phyloP scores from a whole-genome alignment of 2,329 filamentous ascomycete genomes.

The Tolypocladium ovalisporum region DNA sequence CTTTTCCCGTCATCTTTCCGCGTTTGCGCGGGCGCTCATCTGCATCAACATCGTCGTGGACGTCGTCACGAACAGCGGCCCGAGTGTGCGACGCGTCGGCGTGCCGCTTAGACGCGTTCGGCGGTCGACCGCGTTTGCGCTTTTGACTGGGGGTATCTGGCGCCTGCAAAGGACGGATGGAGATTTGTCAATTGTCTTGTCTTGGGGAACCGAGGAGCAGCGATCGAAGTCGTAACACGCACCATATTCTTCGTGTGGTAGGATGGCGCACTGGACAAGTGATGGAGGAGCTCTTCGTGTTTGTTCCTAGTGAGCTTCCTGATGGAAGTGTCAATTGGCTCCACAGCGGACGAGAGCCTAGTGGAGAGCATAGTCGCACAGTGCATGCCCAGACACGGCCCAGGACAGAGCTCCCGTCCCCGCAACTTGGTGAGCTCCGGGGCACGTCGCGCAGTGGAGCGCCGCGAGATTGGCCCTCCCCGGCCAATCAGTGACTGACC shows the following conservation, averaged over 20 bases:
- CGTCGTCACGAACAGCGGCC: background rate
- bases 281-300: background rate
- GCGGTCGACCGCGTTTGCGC: constrained; percentile 31
- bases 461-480: no score
- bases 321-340: background rate
- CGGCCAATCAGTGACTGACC: background rate
- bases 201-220: background rate
- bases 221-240: background rate
- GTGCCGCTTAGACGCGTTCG: constrained; percentile 25
- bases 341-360: background rate
- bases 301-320: background rate
- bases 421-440: background rate
- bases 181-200: background rate
- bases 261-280: background rate
- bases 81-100: constrained; percentile 7
- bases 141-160: constrained; percentile 19
- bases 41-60: constrained; percentile 15
- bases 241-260: background rate
- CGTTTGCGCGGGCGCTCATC: constrained; percentile 13
- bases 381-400: background rate
- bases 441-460: background rate
- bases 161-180: constrained; percentile 7
- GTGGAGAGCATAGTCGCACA: background rate
- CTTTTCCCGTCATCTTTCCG: constrained; percentile 10
- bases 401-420: no score